Evolutionary conservation across 352 stramenopile species (phyloP).

Genomic region (Phytopythium litorale): DNA sequence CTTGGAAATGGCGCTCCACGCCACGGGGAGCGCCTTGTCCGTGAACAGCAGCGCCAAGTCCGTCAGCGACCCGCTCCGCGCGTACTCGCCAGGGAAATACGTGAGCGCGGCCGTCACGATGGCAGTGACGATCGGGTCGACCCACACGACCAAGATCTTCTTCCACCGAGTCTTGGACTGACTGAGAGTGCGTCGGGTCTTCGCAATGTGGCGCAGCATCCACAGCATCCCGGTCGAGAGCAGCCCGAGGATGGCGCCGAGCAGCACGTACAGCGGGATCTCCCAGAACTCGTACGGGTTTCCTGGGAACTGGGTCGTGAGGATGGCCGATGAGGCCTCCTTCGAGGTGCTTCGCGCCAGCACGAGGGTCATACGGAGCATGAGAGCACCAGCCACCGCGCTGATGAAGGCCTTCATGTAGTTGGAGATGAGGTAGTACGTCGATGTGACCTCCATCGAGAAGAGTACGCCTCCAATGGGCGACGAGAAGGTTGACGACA

Average conservation of each 20-base stretch:
- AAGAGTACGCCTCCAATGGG: constrained; percentile 94
- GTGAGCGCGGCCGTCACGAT: constrained; percentile 61
- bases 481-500: constrained; percentile 91
- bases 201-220: constrained; percentile 52
- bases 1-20: constrained; percentile 57
- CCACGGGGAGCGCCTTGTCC: constrained; percentile 28
- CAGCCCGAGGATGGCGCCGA: constrained; percentile 57
- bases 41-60: constrained; percentile 69
- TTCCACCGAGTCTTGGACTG: constrained; percentile 48
- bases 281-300: constrained; percentile 66
- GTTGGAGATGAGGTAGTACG: constrained; percentile 88
- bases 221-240: constrained; percentile 53
- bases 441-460: constrained; percentile 91
- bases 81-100: constrained; percentile 71
- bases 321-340: constrained; percentile 40
- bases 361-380: constrained; percentile 69
- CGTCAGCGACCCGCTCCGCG: constrained; percentile 43
- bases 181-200: constrained; percentile 26
- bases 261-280: constrained; percentile 60
- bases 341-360: constrained; percentile 51
- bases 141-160: constrained; percentile 49
- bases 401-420: constrained; percentile 90
- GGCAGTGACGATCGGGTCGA: constrained; percentile 61
- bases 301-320: constrained; percentile 46
- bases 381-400: constrained; percentile 67